Base-by-base conservation (phyloP, 2,329 filamentous ascomycete genomes). In the Cryoendolithus antarcticus region DNA sequence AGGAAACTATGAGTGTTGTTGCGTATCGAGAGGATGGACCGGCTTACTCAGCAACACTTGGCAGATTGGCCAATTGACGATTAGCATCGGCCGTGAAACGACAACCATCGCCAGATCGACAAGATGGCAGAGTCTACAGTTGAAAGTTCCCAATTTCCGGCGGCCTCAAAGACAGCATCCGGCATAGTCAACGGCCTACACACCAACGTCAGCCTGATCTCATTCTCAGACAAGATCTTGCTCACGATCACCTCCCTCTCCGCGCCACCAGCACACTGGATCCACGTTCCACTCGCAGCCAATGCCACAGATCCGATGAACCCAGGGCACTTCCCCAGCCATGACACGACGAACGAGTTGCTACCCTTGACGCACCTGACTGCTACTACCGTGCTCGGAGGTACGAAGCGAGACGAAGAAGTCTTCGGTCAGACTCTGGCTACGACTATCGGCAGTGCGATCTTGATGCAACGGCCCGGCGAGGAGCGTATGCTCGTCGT, bases 261-360 rank as follows among this genome's bases (percentile, higher is more conserved):
- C 44, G 89, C 88, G 5, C 75, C 80, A 43, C 65, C 96, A 34
- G 82, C 84, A 12, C 91, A 96, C 70, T 98, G 91, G 91, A 86
- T 95, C 12, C 82, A 91, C 65, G 82, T 93, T 0, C 82, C 84
- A 0, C 71, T 93, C 13, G 72, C 75, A n/a, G 72, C 79, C 0
- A 76, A 80, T 3, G 67, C 77, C n/a, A 71, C 74, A 11, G 71
- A 75, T 13, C 71, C 51, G 2, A 80, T 33, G 76, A 83, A 55
- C 74, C 76, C 64, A 62, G 71, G 12, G 53, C 77, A 34, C 65
- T 69, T 28, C 66, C 61, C 58, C 53, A 62, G 61, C 21, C 58
- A 58, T 40, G 59, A 57, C 19, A 63, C 66, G 29, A 69, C 72
- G 41, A 71, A 74, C 38, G 65, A 64, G 33, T 63, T 81, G 9